A percentile compares a stretch with the other conserved stretches of the same genome.
phyloP scores from a whole-genome alignment of 2,329 filamentous ascomycete genomes.

The Ascochyta koolunga region DNA sequence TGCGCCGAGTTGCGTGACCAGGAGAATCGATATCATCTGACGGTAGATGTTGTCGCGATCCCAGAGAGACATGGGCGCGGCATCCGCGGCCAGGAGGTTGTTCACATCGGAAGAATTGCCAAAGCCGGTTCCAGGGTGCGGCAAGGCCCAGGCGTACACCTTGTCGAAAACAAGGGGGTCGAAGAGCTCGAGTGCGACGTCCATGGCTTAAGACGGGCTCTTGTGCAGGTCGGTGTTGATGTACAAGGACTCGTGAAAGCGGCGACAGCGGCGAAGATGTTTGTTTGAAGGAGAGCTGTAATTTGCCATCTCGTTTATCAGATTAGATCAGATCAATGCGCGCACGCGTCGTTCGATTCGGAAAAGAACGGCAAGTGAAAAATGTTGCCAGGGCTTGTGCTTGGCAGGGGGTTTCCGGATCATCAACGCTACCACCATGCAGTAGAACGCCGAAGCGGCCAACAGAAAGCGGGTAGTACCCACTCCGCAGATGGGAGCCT shows the following conservation, averaged over 20 bases:
- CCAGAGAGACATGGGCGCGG: constrained; percentile 19
- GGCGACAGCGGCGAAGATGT: constrained; percentile 14
- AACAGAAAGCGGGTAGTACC: no score
- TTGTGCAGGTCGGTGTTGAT: constrained; percentile 9
- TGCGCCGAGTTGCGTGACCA: constrained; percentile 24
- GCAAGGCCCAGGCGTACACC: constrained; percentile 23
- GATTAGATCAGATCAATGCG: constrained; percentile 15
- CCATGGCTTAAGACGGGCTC: constrained; percentile 14
- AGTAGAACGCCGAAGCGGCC: neutral
- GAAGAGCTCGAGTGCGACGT: constrained; percentile 25
- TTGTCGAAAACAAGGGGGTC: constrained; percentile 26
- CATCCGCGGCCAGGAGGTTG: constrained; percentile 8
- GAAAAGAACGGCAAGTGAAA: constrained; percentile 18
- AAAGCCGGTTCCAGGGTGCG: constrained; percentile 12
- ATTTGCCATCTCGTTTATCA: constrained; percentile 22
- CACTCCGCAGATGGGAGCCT: neutral
- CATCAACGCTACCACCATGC: constrained; percentile 5
- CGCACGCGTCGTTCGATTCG: constrained; percentile 14
- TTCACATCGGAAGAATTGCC: constrained; percentile 17
- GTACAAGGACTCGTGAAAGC: constrained; percentile 4
- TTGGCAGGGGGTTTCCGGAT: constrained; percentile 16
- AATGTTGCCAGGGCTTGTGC: constrained; percentile 8
- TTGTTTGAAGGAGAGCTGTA: constrained; percentile 10
- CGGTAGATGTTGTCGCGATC: constrained; percentile 28
- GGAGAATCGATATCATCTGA: constrained; percentile 21